Evolutionary conservation across 257 asterid species (phyloP), one percentile per base, ranked within the genome.

Genomic region (Linderniella brevidens): DNA sequence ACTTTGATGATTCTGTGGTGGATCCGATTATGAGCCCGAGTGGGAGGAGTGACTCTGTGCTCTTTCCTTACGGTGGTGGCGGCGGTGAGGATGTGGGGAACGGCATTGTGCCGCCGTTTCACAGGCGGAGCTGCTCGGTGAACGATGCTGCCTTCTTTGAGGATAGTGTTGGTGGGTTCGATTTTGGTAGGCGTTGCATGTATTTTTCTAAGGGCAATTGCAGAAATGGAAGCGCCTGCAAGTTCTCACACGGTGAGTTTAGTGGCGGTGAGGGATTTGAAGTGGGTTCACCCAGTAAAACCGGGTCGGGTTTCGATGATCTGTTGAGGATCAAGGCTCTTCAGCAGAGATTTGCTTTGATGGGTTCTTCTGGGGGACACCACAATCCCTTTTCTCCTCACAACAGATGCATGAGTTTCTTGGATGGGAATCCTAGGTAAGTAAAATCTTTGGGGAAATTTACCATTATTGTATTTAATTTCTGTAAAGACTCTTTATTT

Each of bases 101-200:
- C 49, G 64, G 61, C 57, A 55, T 20, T 63, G 11, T 54, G 18
- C 77, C 62, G 43, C 77, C 63, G 9, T 66, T 74, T 45, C 96
- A 74, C 35, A 50, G 90, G 67, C 51, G 97, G 69, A 73, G 92
- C 29, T 68, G 73, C 29, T 86, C 97, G 0, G 92, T 74, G 9
- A 77, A 77, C 39, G 97, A 82, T 53, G 94, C 70, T 19, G 80
- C 54, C 3, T 67, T 66, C 54, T 66, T 74, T 10, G 85, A 64
- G n/a, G 83, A 74, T 3, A 74, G 65, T n/a, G 74, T 74, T 9
- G 62, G 59, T 50, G 67, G 69, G 0, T 53, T 65, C 17, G 85
- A 84, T 6, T 59, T 72, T 59, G 93, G 81, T 79, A 69, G 75
- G 59, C 94, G 90, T 13, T 87, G 94, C 66, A 59, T 71, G 68